Conservation (phyloP, 768 basidiomycete genomes). For the Nevesoporus exiguus region DNA sequence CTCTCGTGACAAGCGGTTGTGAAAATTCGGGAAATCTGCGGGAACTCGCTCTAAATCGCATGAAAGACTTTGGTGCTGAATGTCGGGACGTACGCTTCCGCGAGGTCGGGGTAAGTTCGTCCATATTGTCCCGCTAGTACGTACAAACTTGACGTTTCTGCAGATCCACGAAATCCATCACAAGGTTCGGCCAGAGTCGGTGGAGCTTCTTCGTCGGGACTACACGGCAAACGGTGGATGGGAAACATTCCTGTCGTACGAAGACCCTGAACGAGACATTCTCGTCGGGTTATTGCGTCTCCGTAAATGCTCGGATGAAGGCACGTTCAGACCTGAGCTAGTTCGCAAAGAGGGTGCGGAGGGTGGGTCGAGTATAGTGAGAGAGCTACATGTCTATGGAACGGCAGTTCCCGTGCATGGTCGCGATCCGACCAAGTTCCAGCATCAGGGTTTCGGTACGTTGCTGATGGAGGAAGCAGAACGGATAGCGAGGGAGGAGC, state of each 20-base stretch:
- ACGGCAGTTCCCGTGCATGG: constrained; percentile 98
- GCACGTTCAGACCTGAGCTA: constrained; percentile 93
- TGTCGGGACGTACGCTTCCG: constrained; percentile 97
- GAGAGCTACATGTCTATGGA: constrained; percentile 97
- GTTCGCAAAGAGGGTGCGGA: constrained; percentile 63
- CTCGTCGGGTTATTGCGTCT: constrained; percentile 89
- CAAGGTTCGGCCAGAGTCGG: constrained; percentile 92
- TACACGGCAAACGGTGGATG: constrained; percentile 98
- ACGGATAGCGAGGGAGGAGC: constrained; percentile 94
- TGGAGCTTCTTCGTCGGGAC: constrained; percentile 92
- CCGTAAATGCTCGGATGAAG: constrained; percentile 94
- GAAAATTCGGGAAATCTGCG: constrained; percentile 97
- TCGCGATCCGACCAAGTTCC: constrained; percentile 96
- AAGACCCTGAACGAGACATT: constrained; percentile 96
- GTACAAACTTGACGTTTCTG: background rate
- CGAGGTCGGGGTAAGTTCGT: constrained; percentile 84
- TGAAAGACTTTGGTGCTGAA: constrained; percentile 98
- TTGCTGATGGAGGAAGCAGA: constrained; percentile 99
- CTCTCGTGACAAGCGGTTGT: constrained; percentile 93
- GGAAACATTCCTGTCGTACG: constrained; percentile 99
- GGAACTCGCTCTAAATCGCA: constrained; percentile 91
- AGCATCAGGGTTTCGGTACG: constrained; percentile 96
- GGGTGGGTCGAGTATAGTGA: constrained; percentile 86
- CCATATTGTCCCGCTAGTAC: background rate
- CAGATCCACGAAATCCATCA: constrained; percentile 99